phyloP scores from a whole-genome alignment of 768 basidiomycete genomes.

The Galerina sulciceps region DNA sequence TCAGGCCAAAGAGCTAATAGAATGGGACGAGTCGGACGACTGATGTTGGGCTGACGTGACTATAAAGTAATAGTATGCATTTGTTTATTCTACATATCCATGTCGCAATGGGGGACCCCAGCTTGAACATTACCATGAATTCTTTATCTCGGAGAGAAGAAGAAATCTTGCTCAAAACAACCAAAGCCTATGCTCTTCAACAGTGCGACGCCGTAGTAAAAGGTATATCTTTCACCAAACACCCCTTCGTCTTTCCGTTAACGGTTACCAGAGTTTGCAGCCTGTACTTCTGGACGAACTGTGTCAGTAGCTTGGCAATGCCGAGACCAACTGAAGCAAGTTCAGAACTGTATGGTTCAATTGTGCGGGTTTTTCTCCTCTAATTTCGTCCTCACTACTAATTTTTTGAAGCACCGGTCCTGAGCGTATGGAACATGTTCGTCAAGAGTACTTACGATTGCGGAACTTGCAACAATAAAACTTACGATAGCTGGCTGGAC shows the following conservation, averaged over 20 bases:
- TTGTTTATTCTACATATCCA: conserved; percentile 8
- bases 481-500: background rate
- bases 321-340: conserved; percentile 62
- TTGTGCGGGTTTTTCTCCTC: conserved; percentile 56
- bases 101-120: too few relatives aligned
- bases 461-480: conserved; percentile 39
- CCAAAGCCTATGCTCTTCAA: conserved; percentile 77
- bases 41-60: too few relatives aligned
- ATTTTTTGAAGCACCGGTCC: conserved; percentile 62
- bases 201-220: conserved; percentile 79
- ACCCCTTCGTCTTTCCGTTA: background rate
- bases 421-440: conserved; percentile 73
- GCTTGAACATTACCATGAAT: conserved; percentile 64
- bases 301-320: conserved; percentile 89
- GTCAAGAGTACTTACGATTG: conserved; percentile 73
- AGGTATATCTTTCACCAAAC: conserved; percentile 45
- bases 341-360: conserved; percentile 81
- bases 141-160: conserved; percentile 88
- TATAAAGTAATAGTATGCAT: too few relatives aligned
- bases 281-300: conserved; percentile 81
- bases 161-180: conserved; percentile 80
- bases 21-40: too few relatives aligned
- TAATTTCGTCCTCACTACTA: background rate
- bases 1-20: too few relatives aligned
- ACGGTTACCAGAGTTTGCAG: conserved; percentile 68